Evolutionary conservation across 129 eudicot genomes (phyloP).

Genomic region (Ambrosia trifida): DNA sequence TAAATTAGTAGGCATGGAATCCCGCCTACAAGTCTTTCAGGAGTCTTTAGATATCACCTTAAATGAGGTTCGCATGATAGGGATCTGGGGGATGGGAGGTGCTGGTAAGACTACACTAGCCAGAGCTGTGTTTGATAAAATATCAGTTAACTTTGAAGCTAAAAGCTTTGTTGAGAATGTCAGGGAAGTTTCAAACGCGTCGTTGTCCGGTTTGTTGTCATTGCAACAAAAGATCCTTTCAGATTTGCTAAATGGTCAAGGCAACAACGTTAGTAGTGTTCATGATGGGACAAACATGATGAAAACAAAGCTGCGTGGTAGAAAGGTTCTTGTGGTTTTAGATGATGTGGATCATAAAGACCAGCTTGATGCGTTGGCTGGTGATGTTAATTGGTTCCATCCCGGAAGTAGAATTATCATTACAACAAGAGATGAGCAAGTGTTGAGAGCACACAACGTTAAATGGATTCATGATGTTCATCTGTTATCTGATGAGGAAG

Average conservation of each 20-base stretch:
- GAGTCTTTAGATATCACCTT: neutral
- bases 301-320: too few relatives aligned
- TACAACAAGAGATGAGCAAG: neutral
- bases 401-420: too few relatives aligned
- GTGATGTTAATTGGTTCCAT: too few relatives aligned
- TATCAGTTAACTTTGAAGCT: constrained; percentile 12
- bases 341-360: too few relatives aligned
- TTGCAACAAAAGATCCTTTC: too few relatives aligned
- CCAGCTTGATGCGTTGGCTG: too few relatives aligned
- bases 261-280: too few relatives aligned
- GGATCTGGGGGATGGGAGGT: constrained; percentile 26
- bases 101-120: constrained; percentile 32
- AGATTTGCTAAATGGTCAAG: too few relatives aligned
- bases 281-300: too few relatives aligned
- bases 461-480: neutral
- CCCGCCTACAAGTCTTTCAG: neutral
- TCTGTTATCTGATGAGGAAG: constrained; percentile 1
- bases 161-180: neutral
- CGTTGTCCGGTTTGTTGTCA: too few relatives aligned
- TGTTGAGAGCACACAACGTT: neutral
- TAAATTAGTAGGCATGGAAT: constrained; percentile 11
- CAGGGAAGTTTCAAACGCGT: too few relatives aligned
- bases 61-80: constrained; percentile 14
- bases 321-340: too few relatives aligned
- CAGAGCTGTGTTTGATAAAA: constrained; percentile 10